Evolutionary conservation across 768 basidiomycete genomes (phyloP).

Genomic region (Kwoniella bestiolae): DNA sequence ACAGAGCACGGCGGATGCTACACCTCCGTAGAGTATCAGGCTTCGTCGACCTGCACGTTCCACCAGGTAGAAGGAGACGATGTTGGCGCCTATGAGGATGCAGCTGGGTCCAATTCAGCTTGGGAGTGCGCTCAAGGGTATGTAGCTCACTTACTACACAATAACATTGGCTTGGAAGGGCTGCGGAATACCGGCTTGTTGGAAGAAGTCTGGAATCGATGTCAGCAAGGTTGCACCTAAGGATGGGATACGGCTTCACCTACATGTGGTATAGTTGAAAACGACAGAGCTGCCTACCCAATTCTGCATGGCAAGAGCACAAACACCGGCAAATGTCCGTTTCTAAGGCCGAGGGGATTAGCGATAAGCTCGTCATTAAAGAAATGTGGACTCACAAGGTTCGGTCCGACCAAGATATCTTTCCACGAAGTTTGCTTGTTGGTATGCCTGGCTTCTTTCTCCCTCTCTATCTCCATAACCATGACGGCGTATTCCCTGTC

Average conservation of each 20-base stretch:
- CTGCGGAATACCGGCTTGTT: conserved; percentile 21
- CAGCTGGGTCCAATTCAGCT: conserved; percentile 6
- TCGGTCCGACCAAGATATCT: conserved; percentile 19
- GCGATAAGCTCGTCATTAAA: too few relatives aligned
- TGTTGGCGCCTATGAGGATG: conserved; percentile 25
- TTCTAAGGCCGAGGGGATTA: not conserved
- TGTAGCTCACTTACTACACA: conserved; percentile 13
- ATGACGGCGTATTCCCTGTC: conserved; percentile 31
- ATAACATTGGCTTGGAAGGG: conserved; percentile 23
- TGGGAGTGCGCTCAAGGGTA: not conserved
- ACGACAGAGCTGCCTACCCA: conserved; percentile 18
- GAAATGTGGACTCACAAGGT: conserved; percentile 8
- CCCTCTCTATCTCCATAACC: conserved; percentile 16
- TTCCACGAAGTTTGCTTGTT: conserved; percentile 12
- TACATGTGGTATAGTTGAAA: conserved; percentile 20
- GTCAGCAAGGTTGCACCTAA: not conserved
- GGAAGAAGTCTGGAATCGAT: conserved; percentile 14
- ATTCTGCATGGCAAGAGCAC: conserved; percentile 12
- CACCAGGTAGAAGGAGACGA: conserved; percentile 31
- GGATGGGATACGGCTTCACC: not conserved
- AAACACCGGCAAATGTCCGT: conserved; percentile 16
- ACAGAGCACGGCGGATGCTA: not conserved
- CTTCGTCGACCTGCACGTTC: conserved; percentile 31
- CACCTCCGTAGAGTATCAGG: conserved; percentile 20
- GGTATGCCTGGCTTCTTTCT: conserved; percentile 11